phyloP scores from a whole-genome alignment of 257 asterid genomes.

The Nicotiana tabacum region DNA sequence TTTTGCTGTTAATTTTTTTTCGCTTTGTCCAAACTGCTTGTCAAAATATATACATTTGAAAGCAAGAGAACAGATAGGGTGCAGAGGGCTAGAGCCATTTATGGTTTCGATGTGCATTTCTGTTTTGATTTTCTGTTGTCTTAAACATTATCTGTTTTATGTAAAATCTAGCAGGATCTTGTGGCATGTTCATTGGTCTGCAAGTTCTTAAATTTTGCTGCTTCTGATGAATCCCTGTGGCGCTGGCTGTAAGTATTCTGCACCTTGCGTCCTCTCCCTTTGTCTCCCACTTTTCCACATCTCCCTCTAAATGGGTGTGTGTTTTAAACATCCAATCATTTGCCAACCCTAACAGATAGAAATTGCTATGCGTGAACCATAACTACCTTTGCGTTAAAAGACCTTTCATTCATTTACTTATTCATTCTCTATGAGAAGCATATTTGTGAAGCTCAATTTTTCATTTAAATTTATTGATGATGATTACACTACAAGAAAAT shows the following conservation, averaged over 20 bases:
- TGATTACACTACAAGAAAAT: not conserved
- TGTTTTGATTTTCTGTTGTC: not conserved
- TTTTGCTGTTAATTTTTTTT: not conserved
- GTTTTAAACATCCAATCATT: not conserved
- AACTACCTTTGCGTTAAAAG: not conserved
- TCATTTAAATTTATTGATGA: not conserved
- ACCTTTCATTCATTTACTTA: not conserved
- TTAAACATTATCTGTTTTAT: not conserved
- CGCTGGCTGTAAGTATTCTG: constrained; percentile 68
- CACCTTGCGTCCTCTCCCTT: not conserved
- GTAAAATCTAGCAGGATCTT: constrained; percentile 55
- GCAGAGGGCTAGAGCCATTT: not conserved
- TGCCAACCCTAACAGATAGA: not conserved
- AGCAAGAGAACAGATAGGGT: not conserved
- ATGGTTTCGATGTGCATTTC: not conserved
- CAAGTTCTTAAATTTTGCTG: constrained; percentile 60
- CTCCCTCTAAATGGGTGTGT: not conserved
- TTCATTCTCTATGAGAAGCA: not conserved
- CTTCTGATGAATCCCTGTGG: constrained; percentile 84
- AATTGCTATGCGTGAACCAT: not conserved
- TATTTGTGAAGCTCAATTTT: not conserved
- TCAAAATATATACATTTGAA: not conserved
- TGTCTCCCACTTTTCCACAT: not conserved
- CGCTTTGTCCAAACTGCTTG: not conserved
- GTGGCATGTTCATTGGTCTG: constrained; percentile 75